These are phyloP conservation scores for Phialophora chinensis DNA, from an alignment of 2,329 filamentous ascomycete species.

Conservation along the genomic window DNA sequence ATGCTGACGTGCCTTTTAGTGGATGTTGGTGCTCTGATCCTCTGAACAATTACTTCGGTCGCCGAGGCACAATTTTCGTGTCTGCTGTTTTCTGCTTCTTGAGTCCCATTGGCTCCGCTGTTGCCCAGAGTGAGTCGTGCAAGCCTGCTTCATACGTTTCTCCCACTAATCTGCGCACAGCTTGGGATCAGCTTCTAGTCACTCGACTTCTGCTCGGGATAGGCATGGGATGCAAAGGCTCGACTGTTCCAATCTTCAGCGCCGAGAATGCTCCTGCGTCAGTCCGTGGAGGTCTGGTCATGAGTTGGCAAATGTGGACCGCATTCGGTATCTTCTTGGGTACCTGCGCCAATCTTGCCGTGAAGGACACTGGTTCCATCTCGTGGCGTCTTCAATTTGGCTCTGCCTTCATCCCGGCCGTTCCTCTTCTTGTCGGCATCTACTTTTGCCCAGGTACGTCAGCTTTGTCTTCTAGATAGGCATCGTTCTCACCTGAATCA, in stretches of 20 bases:
- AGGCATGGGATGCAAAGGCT: slow-evolving; percentile 76
- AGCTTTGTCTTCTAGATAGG: slow-evolving; percentile 42
- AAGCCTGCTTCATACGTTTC: background rate
- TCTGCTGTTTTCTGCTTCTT: slow-evolving; percentile 68
- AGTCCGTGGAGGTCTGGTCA: slow-evolving; percentile 77
- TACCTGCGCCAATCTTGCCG: slow-evolving; percentile 68
- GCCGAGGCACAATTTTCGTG: slow-evolving; percentile 69
- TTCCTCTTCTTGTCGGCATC: slow-evolving; percentile 64
- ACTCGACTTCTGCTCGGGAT: slow-evolving; percentile 76
- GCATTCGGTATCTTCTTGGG: slow-evolving; percentile 72
- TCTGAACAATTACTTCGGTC: slow-evolving; percentile 72
- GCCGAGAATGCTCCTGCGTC: slow-evolving; percentile 73
- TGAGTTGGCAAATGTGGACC: slow-evolving; percentile 72
- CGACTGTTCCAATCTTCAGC: slow-evolving; percentile 77
- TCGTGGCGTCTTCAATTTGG: slow-evolving; percentile 69
- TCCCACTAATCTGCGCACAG: slow-evolving; percentile 7
- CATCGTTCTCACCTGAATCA: slow-evolving; percentile 26
- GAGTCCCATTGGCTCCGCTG: slow-evolving; percentile 63
- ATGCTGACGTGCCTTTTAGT: slow-evolving; percentile 58
- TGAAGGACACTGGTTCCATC: slow-evolving; percentile 64
- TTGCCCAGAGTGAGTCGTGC: slow-evolving; percentile 61
- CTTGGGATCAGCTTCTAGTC: slow-evolving; percentile 72
- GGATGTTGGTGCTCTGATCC: slow-evolving; percentile 77
- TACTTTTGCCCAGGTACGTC: slow-evolving; percentile 65
- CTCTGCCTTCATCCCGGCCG: slow-evolving; percentile 68